phyloP scores from a whole-genome alignment of 164 flowering plant genomes.

The Malania oleifera region DNA sequence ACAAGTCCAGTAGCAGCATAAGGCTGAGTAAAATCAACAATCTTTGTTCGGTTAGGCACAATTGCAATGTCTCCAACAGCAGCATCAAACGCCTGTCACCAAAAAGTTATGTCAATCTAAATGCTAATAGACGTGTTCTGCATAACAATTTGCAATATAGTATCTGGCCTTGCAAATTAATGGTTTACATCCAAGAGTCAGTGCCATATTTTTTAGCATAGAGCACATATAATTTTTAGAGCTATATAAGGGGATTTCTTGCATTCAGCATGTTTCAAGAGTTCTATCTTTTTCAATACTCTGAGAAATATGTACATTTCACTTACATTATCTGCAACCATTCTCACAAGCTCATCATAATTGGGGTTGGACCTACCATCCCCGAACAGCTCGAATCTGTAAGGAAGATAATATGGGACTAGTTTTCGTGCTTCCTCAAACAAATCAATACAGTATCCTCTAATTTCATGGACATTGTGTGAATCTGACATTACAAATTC shows the following conservation, averaged over 20 bases:
- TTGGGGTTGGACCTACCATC: conserved; percentile 61
- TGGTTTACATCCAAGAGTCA: background rate
- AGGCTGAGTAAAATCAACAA: conserved; percentile 84
- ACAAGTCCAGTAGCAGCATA: conserved; percentile 64
- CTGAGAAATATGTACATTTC: background rate
- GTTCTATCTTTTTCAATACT: background rate
- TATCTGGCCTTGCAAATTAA: too few species aligned
- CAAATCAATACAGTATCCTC: conserved; percentile 72
- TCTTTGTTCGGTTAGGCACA: conserved; percentile 56
- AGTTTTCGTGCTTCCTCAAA: conserved; percentile 48
- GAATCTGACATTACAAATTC: conserved; percentile 49
- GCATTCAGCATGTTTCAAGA: background rate
- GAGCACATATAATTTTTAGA: too few species aligned
- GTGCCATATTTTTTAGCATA: too few species aligned
- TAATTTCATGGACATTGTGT: conserved; percentile 22
- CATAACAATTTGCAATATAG: too few species aligned
- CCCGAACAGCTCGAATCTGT: conserved; percentile 46
- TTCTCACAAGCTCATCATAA: conserved; percentile 45
- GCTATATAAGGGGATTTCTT: too few species aligned
- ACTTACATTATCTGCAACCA: conserved; percentile 60
- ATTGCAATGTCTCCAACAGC: conserved; percentile 83
- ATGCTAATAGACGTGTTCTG: too few species aligned
- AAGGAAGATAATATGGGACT: conserved; percentile 59
- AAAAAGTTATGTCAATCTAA: too few species aligned
- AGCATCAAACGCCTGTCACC: conserved; percentile 58